phyloP scores from a whole-genome alignment of 179 eudicot species.

The Beta macrorhiza region DNA sequence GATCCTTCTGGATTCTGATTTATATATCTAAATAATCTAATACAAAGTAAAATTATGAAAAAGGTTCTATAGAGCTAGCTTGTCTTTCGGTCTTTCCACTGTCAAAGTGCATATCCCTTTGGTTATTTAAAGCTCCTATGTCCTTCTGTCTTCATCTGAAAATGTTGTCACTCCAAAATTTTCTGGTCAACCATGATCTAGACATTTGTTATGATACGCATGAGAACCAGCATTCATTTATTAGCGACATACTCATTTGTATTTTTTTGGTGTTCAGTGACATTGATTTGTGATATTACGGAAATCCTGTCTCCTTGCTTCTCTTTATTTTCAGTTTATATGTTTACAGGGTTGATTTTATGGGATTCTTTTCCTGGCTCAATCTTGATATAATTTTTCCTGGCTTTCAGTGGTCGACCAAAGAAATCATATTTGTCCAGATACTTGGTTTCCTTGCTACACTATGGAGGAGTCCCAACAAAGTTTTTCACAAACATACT shows the following conservation, averaged over 20 bases:
- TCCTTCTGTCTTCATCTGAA: neutral
- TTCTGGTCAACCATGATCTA: neutral
- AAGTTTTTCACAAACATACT: slow-evolving; percentile 50
- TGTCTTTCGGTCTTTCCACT: neutral
- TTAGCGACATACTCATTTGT: too few relatives aligned
- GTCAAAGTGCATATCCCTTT: neutral
- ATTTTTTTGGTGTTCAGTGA: too few relatives aligned
- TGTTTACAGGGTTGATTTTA: neutral
- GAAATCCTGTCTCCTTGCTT: neutral
- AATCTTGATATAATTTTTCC: neutral
- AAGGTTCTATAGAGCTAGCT: too few relatives aligned
- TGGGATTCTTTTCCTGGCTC: neutral
- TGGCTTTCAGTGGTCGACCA: slow-evolving; percentile 54
- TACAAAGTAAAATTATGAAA: too few relatives aligned
- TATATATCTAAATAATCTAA: too few relatives aligned
- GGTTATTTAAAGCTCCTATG: neutral
- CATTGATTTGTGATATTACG: neutral
- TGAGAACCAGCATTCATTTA: neutral
- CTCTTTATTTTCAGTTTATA: neutral
- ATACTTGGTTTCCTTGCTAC: slow-evolving; percentile 56
- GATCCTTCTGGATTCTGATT: too few relatives aligned
- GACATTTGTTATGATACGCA: neutral
- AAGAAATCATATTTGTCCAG: slow-evolving; percentile 44
- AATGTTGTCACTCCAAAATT: neutral
- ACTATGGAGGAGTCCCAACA: slow-evolving; percentile 69